A percentile compares a stretch with the other conserved stretches of the same genome.
These are phyloP conservation scores for Puccinellia tenuiflora DNA, from an alignment of 176 grass and related monocot species.

Conservation along the genomic window DNA sequence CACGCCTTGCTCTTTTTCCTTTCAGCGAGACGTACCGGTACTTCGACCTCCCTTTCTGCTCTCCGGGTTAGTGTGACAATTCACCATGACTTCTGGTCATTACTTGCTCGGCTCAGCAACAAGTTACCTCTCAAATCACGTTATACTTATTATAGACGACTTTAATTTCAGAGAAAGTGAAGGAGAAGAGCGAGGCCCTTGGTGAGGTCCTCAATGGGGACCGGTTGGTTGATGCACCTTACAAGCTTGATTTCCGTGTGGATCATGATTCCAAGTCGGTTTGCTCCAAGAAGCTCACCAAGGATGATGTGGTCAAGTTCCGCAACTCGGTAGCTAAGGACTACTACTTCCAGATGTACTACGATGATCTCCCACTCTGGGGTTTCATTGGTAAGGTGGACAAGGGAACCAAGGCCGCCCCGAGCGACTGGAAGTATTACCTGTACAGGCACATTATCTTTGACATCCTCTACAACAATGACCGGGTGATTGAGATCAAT, in stretches of 20 bases:
- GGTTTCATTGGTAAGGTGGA: slow-evolving; percentile 95
- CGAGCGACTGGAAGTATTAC: slow-evolving; percentile 77
- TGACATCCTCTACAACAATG: slow-evolving; percentile 68
- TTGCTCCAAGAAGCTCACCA: slow-evolving; percentile 69
- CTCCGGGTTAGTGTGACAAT: slow-evolving; percentile 49
- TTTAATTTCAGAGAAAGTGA: slow-evolving; percentile 57
- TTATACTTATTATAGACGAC: slow-evolving; percentile 18
- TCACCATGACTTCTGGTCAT: neutral
- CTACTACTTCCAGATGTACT: slow-evolving; percentile 99
- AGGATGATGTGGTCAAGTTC: slow-evolving; percentile 77
- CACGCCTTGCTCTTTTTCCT: neutral
- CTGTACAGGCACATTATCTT: slow-evolving; percentile 93
- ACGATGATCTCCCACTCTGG: slow-evolving; percentile 92
- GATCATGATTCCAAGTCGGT: slow-evolving; percentile 58
- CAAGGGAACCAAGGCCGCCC: slow-evolving; percentile 55
- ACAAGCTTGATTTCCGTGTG: slow-evolving; percentile 71
- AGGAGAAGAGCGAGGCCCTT: slow-evolving; percentile 80
- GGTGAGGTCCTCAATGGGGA: slow-evolving; percentile 94
- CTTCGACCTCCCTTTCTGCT: slow-evolving; percentile 94
- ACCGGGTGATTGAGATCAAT: slow-evolving; percentile 82
- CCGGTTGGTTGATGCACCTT: slow-evolving; percentile 85
- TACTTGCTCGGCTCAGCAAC: neutral
- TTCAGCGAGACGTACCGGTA: slow-evolving; percentile 94
- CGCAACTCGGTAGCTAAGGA: slow-evolving; percentile 68
- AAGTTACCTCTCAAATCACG: neutral